phyloP scores from a whole-genome alignment of 2,329 filamentous ascomycete genomes.

The Exophiala aquamarina region DNA sequence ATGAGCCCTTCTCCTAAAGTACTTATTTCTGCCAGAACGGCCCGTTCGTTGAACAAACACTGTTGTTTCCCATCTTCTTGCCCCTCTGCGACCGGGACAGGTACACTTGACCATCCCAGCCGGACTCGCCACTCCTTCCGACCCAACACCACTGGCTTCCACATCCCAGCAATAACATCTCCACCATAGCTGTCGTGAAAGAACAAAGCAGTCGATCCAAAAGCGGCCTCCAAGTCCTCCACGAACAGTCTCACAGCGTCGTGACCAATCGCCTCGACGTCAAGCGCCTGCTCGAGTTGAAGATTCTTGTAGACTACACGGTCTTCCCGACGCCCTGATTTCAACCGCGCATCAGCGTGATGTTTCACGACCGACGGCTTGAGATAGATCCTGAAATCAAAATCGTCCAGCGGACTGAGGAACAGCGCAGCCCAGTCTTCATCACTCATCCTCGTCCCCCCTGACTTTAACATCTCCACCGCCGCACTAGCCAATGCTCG shows the following conservation, averaged over 20 bases:
- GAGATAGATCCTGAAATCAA: conserved; percentile 81
- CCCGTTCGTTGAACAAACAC: conserved; percentile 66
- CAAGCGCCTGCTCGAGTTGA: conserved; percentile 48
- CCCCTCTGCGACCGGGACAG: conserved; percentile 37
- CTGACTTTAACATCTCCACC: conserved; percentile 58
- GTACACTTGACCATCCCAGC: conserved; percentile 66
- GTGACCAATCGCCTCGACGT: conserved; percentile 51
- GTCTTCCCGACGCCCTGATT: conserved; percentile 20
- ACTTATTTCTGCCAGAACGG: conserved; percentile 71
- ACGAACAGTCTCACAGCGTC: conserved; percentile 65
- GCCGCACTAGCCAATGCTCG: conserved; percentile 78
- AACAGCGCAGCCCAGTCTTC: conserved; percentile 62
- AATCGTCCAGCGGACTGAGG: conserved; percentile 70
- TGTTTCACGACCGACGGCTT: conserved; percentile 45
- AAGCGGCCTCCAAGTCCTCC: conserved; percentile 65
- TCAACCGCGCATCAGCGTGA: conserved; percentile 3
- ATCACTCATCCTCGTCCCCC: conserved; percentile 53
- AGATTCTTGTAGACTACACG: conserved; percentile 75
- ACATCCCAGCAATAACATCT: conserved; percentile 61
- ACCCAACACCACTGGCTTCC: conserved; percentile 57
- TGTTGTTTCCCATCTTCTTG: conserved; percentile 38
- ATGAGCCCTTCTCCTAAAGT: conserved; percentile 45
- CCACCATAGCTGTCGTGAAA: conserved; percentile 64
- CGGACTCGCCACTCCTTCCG: conserved; percentile 68
- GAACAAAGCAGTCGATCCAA: conserved; percentile 71